Percentiles rank a stretch among this genome's conserved stretches.
phyloP scores from a whole-genome alignment of 257 asterid genomes.

The Lantana camara region DNA sequence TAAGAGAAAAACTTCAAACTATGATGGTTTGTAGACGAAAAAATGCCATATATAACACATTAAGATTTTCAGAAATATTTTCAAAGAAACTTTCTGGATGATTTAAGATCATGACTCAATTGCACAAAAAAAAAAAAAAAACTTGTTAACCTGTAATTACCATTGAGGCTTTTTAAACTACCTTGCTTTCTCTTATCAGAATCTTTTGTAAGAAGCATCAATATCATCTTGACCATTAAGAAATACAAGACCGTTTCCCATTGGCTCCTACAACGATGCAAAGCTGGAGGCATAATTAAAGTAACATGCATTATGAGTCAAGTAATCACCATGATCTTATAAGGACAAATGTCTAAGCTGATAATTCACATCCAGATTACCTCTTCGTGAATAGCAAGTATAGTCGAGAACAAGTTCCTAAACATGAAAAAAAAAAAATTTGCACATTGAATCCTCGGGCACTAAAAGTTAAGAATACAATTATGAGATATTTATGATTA shows the following conservation, averaged over 20 bases:
- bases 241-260: conserved; percentile 88
- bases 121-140: conserved; percentile 12
- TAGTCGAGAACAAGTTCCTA: conserved; percentile 89
- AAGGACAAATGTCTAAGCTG: conserved; percentile 3
- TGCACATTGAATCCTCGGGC: conserved; percentile 91
- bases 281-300: conserved; percentile 13
- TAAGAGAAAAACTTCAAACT: too few relatives aligned
- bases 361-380: conserved; percentile 32
- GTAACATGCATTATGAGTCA: neutral
- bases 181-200: conserved; percentile 64
- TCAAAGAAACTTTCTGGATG: too few relatives aligned
- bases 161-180: conserved; percentile 25
- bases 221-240: conserved; percentile 98
- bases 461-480: conserved; percentile 47
- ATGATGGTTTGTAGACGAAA: neutral
- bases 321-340: conserved; percentile 8
- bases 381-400: conserved; percentile 76
- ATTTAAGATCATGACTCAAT: neutral
- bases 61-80: too few relatives aligned
- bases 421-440: conserved; percentile 57
- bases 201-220: conserved; percentile 91
- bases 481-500: conserved; percentile 10
- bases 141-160: neutral
- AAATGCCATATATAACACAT: too few relatives aligned
- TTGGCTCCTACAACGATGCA: conserved; percentile 63